phyloP scores from a whole-genome alignment of 164 flowering plant species.

The Platanus orientalis region DNA sequence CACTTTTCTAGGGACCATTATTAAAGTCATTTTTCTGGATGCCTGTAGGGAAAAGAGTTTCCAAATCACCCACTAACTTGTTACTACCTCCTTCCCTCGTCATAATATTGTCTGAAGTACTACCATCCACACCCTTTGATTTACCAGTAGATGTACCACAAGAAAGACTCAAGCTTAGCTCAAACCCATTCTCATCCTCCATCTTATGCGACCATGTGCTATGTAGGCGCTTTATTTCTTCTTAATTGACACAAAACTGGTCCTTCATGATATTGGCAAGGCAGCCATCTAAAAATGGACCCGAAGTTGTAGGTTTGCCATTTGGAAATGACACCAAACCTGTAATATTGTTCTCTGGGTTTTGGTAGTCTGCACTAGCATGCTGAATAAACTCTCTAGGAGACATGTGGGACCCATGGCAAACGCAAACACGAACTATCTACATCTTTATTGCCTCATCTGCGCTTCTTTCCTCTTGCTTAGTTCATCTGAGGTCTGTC shows the following conservation, averaged over 20 bases:
- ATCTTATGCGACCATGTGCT: constrained; percentile 23
- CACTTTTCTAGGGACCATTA: constrained; percentile 33
- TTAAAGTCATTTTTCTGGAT: constrained; percentile 35
- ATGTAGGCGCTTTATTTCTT: background rate
- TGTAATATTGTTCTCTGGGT: too few species aligned
- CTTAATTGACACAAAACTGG: background rate
- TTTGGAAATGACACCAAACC: too few species aligned
- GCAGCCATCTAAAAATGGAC: background rate
- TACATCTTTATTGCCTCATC: too few species aligned
- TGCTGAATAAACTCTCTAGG: too few species aligned
- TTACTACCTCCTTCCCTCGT: constrained; percentile 50
- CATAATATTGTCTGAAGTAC: constrained; percentile 40
- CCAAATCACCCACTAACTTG: constrained; percentile 53
- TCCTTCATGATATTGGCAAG: background rate
- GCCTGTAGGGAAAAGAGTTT: constrained; percentile 44
- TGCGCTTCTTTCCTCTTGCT: too few species aligned
- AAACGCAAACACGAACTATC: too few species aligned
- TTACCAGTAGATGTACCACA: constrained; percentile 64
- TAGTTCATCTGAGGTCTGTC: too few species aligned
- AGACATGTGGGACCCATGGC: too few species aligned
- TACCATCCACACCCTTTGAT: constrained; percentile 43
- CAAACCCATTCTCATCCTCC: constrained; percentile 87
- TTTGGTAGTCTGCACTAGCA: too few species aligned
- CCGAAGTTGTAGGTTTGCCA: too few species aligned
- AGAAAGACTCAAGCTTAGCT: constrained; percentile 77